phyloP scores from a whole-genome alignment of 2,329 filamentous ascomycete genomes.

The Scortechinia acanthostroma region DNA sequence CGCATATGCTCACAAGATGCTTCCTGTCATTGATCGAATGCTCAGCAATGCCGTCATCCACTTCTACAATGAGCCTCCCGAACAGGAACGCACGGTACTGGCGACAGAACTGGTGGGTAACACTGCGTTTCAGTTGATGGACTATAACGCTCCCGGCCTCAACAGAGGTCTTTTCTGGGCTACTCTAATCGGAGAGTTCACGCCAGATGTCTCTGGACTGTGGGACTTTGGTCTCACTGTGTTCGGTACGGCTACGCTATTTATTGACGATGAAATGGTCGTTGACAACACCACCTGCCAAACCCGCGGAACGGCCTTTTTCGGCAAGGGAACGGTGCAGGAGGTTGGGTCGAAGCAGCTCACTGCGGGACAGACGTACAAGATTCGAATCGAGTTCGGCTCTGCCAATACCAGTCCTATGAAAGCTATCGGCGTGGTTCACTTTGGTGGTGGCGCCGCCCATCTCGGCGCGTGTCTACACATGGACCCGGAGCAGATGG shows the following conservation, averaged over 20 bases:
- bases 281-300: slow-evolving; percentile 64
- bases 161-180: slow-evolving; percentile 45
- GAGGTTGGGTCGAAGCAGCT: slow-evolving; percentile 50
- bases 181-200: slow-evolving; percentile 51
- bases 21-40: slow-evolving; percentile 46
- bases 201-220: slow-evolving; percentile 47
- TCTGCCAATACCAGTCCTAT: slow-evolving; percentile 51
- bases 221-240: slow-evolving; percentile 65
- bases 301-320: slow-evolving; percentile 54
- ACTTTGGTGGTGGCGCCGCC: slow-evolving; percentile 51
- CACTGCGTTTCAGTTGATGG: slow-evolving; percentile 37
- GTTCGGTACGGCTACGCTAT: slow-evolving; percentile 56
- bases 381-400: slow-evolving; percentile 49
- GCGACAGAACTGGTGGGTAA: slow-evolving; percentile 37
- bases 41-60: slow-evolving; percentile 45
- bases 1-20: slow-evolving; percentile 56
- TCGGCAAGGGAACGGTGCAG: slow-evolving; percentile 58
- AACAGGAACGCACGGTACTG: slow-evolving; percentile 34
- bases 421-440: slow-evolving; percentile 32
- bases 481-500: slow-evolving; percentile 49
- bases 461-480: slow-evolving; percentile 53
- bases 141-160: slow-evolving; percentile 43
- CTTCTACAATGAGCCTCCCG: slow-evolving; percentile 49
- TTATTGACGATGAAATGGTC: slow-evolving; percentile 51
- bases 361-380: slow-evolving; percentile 50